phyloP scores from a whole-genome alignment of 305 asterid genomes.

The Petunia hybrid region DNA sequence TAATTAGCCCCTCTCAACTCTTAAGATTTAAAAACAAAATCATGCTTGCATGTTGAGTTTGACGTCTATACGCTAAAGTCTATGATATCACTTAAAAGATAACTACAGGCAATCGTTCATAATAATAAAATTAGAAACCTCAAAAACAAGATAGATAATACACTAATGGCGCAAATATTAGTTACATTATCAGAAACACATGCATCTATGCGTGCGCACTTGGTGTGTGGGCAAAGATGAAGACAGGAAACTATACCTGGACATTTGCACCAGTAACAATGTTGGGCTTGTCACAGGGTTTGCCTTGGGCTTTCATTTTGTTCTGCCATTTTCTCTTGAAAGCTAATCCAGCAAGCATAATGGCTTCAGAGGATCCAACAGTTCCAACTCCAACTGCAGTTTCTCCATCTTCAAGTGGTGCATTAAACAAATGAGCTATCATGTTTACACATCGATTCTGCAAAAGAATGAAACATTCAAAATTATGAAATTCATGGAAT shows the following conservation, averaged over 20 bases:
- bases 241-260: conserved; percentile 36
- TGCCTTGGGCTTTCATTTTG: conserved; percentile 72
- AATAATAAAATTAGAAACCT: background rate
- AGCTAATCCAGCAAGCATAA: conserved; percentile 84
- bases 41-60: background rate
- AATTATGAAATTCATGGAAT: background rate
- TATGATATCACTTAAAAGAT: background rate
- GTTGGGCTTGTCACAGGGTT: conserved; percentile 74
- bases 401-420: conserved; percentile 73
- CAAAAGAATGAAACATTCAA: background rate
- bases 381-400: conserved; percentile 86
- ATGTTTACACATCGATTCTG: conserved; percentile 90
- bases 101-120: background rate
- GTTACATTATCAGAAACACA: background rate
- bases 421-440: conserved; percentile 82
- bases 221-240: background rate
- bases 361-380: conserved; percentile 89
- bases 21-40: background rate
- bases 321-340: conserved; percentile 88
- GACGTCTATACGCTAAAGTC: background rate
- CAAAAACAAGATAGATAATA: background rate
- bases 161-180: too few relatives aligned
- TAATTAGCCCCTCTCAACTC: background rate
- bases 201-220: background rate
- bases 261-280: conserved; percentile 81